These are phyloP conservation scores for Calonectria multiphialidica DNA, from an alignment of 2,329 filamentous ascomycete species.

Conservation along the genomic window DNA sequence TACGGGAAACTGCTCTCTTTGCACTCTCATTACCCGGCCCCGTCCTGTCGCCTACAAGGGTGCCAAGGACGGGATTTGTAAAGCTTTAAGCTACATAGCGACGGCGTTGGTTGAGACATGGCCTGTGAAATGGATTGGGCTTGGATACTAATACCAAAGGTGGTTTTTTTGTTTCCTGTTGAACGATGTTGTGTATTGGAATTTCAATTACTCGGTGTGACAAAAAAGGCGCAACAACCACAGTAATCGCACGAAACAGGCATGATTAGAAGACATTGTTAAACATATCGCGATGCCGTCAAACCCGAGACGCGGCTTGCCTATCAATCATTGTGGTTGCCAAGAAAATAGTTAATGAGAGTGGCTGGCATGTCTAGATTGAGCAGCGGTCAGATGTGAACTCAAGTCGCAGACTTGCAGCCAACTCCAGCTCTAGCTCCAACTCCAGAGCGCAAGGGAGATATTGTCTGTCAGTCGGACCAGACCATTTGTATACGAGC, in stretches of 20 bases:
- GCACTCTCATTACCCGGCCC: background rate
- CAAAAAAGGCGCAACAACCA: background rate
- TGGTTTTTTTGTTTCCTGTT: background rate
- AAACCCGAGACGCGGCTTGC: background rate
- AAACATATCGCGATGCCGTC: background rate
- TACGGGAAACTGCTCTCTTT: background rate
- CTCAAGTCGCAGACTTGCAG: no score
- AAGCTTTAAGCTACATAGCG: conserved; percentile 36
- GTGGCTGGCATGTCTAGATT: background rate
- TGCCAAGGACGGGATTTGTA: background rate
- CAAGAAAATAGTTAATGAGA: background rate
- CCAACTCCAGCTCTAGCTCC: no score
- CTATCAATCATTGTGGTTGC: background rate
- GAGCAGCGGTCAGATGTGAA: no score
- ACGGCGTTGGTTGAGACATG: conserved; percentile 33
- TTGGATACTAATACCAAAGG: conserved; percentile 6
- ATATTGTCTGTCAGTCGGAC: background rate
- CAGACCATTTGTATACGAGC: background rate
- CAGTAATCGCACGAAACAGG: background rate
- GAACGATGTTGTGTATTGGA: background rate
- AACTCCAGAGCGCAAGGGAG: background rate
- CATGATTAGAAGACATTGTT: conserved; percentile 3
- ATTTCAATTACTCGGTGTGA: background rate
- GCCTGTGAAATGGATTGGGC: background rate
- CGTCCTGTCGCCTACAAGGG: background rate